Percentiles rank a stretch among this genome's conserved stretches.
Conservation (phyloP, 768 basidiomycete species). For the Xerocomellus chrysenteron region DNA sequence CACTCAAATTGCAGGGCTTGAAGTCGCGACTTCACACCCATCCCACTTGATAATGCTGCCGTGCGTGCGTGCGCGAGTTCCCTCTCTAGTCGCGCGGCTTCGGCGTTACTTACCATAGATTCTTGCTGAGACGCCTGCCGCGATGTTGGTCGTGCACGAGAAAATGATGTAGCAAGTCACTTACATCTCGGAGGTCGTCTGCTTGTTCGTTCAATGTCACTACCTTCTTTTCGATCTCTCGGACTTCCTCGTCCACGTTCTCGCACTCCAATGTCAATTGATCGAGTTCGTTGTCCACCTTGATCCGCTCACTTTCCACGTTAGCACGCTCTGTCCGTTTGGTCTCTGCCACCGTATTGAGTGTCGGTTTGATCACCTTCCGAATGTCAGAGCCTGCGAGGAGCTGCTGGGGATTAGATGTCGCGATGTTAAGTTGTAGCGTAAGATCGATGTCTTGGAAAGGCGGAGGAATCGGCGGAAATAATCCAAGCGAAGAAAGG, state of each 20-base stretch:
- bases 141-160: not conserved
- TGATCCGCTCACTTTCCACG: conserved; percentile 76
- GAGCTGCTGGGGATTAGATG: conserved; percentile 66
- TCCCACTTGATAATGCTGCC: conserved; percentile 76
- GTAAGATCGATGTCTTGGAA: conserved; percentile 73
- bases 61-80: conserved; percentile 74
- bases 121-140: conserved; percentile 75
- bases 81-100: conserved; percentile 65
- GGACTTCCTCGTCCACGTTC: conserved; percentile 75
- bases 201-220: conserved; percentile 69
- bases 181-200: conserved; percentile 77
- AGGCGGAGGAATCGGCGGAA: conserved; percentile 70
- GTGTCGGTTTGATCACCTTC: conserved; percentile 72
- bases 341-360: conserved; percentile 68
- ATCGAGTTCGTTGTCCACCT: conserved; percentile 82
- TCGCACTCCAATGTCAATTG: conserved; percentile 74
- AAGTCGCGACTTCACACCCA: conserved; percentile 76
- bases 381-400: conserved; percentile 69
- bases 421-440: conserved; percentile 78
- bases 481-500: conserved; percentile 72
- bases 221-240: conserved; percentile 72
- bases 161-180: conserved; percentile 19
- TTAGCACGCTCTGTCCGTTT: conserved; percentile 67
- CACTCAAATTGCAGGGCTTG: conserved; percentile 78
- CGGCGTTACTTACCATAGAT: conserved; percentile 60